These are phyloP conservation scores for Gastrodia elata DNA, from an alignment of 106 monocot genomes.

Conservation along the genomic window DNA sequence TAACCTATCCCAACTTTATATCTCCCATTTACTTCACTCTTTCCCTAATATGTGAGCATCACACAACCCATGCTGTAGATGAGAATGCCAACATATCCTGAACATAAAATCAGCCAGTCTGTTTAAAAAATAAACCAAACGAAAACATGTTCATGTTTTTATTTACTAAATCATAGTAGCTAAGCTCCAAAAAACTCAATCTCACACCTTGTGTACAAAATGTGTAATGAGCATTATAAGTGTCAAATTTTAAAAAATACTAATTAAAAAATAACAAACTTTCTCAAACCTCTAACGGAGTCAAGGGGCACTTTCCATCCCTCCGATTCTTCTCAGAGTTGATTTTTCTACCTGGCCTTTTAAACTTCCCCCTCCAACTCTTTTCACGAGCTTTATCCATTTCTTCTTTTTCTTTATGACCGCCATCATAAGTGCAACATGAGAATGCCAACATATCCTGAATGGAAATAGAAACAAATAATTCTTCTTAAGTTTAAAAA, in stretches of 20 bases:
- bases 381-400: slow-evolving; percentile 94
- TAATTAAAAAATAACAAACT: not conserved
- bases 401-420: slow-evolving; percentile 63
- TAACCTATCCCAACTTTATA: no score
- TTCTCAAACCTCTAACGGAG: slow-evolving; percentile 73
- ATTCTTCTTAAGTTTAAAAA: not conserved
- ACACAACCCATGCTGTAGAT: no score
- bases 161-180: no score
- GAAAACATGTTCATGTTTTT: no score
- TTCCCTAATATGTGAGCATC: no score
- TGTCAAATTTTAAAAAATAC: not conserved
- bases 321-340: slow-evolving; percentile 58
- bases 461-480: slow-evolving; percentile 1
- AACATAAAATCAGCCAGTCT: no score
- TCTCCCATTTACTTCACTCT: no score
- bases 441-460: slow-evolving; percentile 99
- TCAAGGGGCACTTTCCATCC: slow-evolving; percentile 88
- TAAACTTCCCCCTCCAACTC: slow-evolving; percentile 94
- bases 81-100: no score
- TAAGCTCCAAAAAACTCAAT: not conserved
- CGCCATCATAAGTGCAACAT: slow-evolving; percentile 91
- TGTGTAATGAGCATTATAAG: not conserved
- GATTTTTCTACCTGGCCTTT: slow-evolving; percentile 50
- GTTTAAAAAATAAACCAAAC: no score
- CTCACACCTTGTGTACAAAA: not conserved